These are phyloP conservation scores for Oemleria cerasiformis DNA, from an alignment of 306 rosid genomes.

Conservation along the genomic window DNA sequence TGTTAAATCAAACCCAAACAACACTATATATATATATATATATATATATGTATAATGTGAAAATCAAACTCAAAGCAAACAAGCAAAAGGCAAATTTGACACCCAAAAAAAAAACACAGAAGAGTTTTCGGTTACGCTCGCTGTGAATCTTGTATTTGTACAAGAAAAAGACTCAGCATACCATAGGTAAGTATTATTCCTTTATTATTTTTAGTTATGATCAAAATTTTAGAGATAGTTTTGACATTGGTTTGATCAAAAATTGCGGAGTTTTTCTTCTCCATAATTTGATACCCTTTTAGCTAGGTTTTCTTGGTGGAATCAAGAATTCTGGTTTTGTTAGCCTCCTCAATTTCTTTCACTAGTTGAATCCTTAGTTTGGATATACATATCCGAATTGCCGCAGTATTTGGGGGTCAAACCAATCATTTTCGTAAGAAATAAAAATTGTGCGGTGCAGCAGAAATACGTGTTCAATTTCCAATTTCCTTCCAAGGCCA, in stretches of 20 bases:
- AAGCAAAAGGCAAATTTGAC: background rate
- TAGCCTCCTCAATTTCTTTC: background rate
- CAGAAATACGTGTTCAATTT: too few species aligned
- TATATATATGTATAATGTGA: too few species aligned
- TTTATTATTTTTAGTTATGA: background rate
- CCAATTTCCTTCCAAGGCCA: background rate
- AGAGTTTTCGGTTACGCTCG: background rate
- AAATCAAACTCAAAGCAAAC: background rate
- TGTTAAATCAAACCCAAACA: background rate
- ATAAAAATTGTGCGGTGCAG: too few species aligned
- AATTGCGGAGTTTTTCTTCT: too few species aligned
- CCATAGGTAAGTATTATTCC: background rate
- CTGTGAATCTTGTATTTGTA: background rate
- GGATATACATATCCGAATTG: background rate
- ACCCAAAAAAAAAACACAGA: too few species aligned
- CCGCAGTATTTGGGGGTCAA: slow-evolving; percentile 3
- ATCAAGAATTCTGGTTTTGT: background rate
- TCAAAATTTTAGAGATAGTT: background rate
- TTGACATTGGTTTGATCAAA: background rate
- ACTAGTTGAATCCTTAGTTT: background rate
- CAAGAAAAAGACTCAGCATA: background rate
- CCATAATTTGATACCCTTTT: too few species aligned
- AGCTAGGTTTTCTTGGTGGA: background rate
- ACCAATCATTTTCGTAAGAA: background rate
- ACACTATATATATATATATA: background rate